Base-by-base conservation (phyloP, 1,284 basidiomycete species). In the Pterula multifida region DNA sequence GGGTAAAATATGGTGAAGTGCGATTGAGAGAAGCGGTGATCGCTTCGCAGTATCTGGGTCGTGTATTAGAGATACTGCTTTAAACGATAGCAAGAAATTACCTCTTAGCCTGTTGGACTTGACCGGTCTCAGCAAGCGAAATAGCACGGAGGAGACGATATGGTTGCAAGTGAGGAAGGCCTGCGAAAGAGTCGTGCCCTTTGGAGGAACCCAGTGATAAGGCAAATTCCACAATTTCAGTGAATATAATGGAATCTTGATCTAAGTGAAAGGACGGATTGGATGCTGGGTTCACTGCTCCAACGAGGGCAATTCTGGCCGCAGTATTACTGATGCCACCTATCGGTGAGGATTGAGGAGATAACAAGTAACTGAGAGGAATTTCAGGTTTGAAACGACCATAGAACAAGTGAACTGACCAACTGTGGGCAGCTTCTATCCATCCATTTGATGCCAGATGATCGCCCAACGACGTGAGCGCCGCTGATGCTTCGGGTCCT, bases 161-260 rank as follows among this genome's bases (percentile, higher is more conserved):
- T 1, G 90, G 82, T 64, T 98, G 89, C 26, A 98, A 69, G 62
- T 94, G 85, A 4, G 90, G 79, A 17, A 98, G 67, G 1, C 94
- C 92, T 35, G 69, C 63, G 64, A 90, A 95, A 0, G 81, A 59
- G 52, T 98, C 95, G 58, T 92, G 86, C 4, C 93, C 90, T 66
- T 97, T 98, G 3, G 73, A 61, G 0, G 79, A 15, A 78, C 69
- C 13, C 21, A 97, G 68, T 17, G 90, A 90, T 52, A 93, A 65
- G 0, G 91, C 93, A 62, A 91, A 98, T 67, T 99, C 96, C 6
- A 85, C 71, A 36, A 98, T 84, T 68, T 99, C 96, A 3, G 92
- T 85, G 56, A 97, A 81, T 54, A 96, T 78, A 52, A 93, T 73
- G 3, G 83, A 70, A 62, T 98, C 94, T 6, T 78, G 66, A 61